Evolutionary conservation across 306 rosid species (phyloP), one percentile per base, ranked within the genome.

Genomic region (Spatholobus suberectus): DNA sequence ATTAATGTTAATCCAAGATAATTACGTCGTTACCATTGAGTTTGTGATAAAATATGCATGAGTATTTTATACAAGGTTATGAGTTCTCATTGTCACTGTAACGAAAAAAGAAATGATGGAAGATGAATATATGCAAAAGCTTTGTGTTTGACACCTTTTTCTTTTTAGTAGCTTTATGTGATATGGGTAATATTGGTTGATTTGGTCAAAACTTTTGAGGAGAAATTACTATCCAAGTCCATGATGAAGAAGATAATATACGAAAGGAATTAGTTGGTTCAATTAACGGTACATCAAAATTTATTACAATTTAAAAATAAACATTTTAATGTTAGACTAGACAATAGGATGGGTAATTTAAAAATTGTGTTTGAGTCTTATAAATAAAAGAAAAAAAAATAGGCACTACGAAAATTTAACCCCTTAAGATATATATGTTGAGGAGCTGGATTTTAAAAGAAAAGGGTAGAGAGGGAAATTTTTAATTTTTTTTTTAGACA

Each of bases 111-210:
- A 77, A 29, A 70, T 38, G 1, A 62, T 3, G 5, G 57, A 73
- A 71, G 70, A 51, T 63, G 87, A 83, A 83, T 78, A 83, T 78
- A 71, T 84, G 83, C 87, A 78, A 37, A 84, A 40, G 24, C 52
- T 81, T 66, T 29, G 5, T 66, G 41, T 82, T 75, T 75, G 77
- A 82, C 85, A 23, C 11, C 38, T 47, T 26, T 70, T 68, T 40
- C 38, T 21, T 57, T 41, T 80, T 27, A 3, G 46, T 55, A 12
- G 5, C 66, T 73, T 63, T 81, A 38, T 51, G 43, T 75, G 38
- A 52, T 73, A 73, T 63, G 44, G 52, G 9, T 13, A 8, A 63
- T 63, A 59, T 81, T 38, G 43, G 59, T 44, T 38, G n/a, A 74
- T 20, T 55, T 37, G 52, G 79, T 73, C 67, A 73, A 54, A 74